A percentile compares a stretch with the other conserved stretches of the same genome.
phyloP scores from a whole-genome alignment of 257 asterid genomes.

The Sherardia arvensis region DNA sequence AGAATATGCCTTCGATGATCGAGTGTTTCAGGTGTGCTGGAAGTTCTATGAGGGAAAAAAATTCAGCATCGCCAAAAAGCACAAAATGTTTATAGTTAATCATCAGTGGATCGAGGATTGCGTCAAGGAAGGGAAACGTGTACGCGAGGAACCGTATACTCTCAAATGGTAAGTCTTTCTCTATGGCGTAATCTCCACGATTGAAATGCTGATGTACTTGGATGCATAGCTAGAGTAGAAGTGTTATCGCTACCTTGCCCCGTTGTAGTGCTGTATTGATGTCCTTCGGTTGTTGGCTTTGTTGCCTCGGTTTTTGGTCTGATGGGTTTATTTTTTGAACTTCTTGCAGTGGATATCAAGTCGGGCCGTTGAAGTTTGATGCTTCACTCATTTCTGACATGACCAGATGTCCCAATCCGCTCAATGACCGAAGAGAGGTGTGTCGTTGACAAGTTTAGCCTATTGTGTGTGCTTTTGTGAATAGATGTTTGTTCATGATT shows the following conservation, averaged over 20 bases:
- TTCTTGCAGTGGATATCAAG: slow-evolving; percentile 57
- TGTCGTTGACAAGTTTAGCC: background rate
- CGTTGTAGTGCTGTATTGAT: background rate
- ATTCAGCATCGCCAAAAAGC: slow-evolving; percentile 42
- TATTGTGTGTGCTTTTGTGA: background rate
- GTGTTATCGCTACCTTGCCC: background rate
- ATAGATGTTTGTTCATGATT: background rate
- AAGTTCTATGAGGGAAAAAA: slow-evolving; percentile 37
- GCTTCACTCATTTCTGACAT: slow-evolving; percentile 17
- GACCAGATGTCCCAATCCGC: slow-evolving; percentile 19
- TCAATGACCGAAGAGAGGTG: slow-evolving; percentile 27
- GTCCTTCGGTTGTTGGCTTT: background rate
- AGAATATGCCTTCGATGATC: background rate
- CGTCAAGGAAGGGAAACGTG: slow-evolving; percentile 45
- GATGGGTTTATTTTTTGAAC: slow-evolving; percentile 9
- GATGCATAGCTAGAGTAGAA: background rate
- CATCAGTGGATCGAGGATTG: slow-evolving; percentile 94
- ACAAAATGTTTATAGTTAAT: slow-evolving; percentile 43
- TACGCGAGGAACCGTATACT: slow-evolving; percentile 49
- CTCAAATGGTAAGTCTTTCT: slow-evolving; percentile 37
- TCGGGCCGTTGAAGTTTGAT: slow-evolving; percentile 47
- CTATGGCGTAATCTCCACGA: background rate
- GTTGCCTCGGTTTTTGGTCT: background rate
- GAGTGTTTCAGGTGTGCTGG: slow-evolving; percentile 32
- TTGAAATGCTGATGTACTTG: background rate